Base-by-base conservation (phyloP, 495 filamentous ascomycete species). In the Xylaria cubensis region DNA sequence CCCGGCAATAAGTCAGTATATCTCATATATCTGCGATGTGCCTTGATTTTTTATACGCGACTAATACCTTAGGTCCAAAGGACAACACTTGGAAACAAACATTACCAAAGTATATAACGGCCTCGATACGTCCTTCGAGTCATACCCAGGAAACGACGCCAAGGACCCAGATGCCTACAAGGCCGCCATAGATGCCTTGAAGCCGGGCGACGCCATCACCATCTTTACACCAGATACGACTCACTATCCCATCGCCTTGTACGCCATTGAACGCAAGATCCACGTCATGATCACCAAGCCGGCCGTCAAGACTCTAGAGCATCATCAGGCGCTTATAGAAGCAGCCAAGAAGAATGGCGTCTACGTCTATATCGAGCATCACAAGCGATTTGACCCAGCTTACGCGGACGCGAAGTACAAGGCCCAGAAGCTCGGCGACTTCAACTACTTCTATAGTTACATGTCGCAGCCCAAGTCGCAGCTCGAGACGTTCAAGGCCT, bases 371-470 rank as follows among this genome's bases (percentile, higher is more conserved):
- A 86, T 98, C 78, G 95, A 98, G 84, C 95, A 98, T 83, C 95
- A 98, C 86, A 98, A 98, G 80, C 93, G 95, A 62, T 98, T 90
- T 81, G 95, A 97, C 79, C 94, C 94, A 0, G 94, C 93, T 0
- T 98, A 98, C 84, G 87, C 92, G 6, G 95, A 98, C 78, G 95
- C 95, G 1, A 83, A 84, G n/a, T 90, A 90, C 77, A 90, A 91
- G 72, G 93, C 95, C 0, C 82, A 86, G 76, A 87, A 81, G 34
- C 82, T 98, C 7, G 95, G 95, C 63, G 92, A 97, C 80, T 97
- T 97, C 88, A 97, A 97, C 83, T 97, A 97, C 86, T 98, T 97
- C 82, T 97, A 97, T 85, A 92, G 88, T 73, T 98, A 97, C 85
- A 97, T 98, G 95, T 92, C 89, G 64, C 95, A 98, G 86, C 95